phyloP scores from a whole-genome alignment of 2,329 filamentous ascomycete species.

The Arthroderma uncinatum region DNA sequence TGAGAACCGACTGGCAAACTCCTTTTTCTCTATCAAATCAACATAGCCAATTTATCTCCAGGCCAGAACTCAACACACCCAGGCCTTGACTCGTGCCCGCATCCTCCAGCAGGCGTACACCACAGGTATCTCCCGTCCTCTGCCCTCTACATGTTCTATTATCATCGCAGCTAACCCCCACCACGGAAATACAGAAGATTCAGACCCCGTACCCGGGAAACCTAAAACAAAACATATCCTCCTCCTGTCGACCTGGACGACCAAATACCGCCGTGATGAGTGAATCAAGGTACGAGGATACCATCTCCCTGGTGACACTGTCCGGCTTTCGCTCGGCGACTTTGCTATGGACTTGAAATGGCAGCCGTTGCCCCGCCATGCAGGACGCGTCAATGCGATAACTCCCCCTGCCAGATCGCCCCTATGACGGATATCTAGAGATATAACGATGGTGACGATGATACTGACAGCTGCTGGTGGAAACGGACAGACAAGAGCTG shows the following conservation, averaged over 20 bases:
- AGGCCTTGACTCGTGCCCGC: not conserved
- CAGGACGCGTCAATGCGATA: not conserved
- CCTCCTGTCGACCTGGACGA: not conserved
- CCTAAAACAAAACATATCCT: not conserved
- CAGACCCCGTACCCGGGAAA: not conserved
- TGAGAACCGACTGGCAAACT: not conserved
- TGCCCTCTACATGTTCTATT: not conserved
- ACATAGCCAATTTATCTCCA: not conserved
- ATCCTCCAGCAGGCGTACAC: too few relatives aligned
- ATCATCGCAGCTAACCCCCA: not conserved
- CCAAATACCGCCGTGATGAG: not conserved
- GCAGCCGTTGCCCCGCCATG: not conserved
- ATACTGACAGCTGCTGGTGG: conserved; percentile 11
- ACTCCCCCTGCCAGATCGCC: not conserved
- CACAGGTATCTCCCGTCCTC: not conserved
- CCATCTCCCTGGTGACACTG: not conserved
- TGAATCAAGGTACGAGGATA: not conserved
- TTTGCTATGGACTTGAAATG: not conserved
- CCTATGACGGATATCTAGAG: conserved; percentile 1
- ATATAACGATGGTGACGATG: conserved; percentile 4
- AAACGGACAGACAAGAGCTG: conserved; percentile 71
- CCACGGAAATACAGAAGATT: not conserved
- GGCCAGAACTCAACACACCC: not conserved
- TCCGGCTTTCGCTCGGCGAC: not conserved
- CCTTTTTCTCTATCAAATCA: conserved; percentile 2